A percentile compares a stretch with the other conserved stretches of the same genome.
Conservation (phyloP, 805 yeast species). For the Kodamaea hsintzibuensis region DNA sequence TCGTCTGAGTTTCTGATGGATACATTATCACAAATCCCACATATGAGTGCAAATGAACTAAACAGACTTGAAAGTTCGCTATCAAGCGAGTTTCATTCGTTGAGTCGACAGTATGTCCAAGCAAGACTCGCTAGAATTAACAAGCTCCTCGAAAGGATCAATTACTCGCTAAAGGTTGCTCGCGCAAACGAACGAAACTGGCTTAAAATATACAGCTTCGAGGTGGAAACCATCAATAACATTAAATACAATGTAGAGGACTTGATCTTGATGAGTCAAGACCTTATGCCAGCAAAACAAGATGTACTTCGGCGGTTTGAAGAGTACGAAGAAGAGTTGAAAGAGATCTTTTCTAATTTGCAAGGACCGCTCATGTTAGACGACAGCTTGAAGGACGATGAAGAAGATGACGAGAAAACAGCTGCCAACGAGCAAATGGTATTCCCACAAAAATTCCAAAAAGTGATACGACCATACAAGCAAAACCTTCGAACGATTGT, state of each 20-base stretch:
- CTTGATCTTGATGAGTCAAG: conserved; percentile 17
- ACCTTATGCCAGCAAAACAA: conserved; percentile 12
- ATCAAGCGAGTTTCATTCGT: conserved; percentile 23
- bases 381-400: conserved; percentile 19
- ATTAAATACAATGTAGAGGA: conserved; percentile 36
- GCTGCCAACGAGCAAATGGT: conserved; percentile 15
- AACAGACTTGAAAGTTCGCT: conserved; percentile 20
- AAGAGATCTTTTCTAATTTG: conserved; percentile 27
- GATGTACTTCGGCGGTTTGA: conserved; percentile 19
- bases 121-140: conserved; percentile 32
- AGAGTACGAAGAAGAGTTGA: conserved; percentile 34
- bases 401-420: conserved; percentile 4
- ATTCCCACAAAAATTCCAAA: conserved; percentile 22
- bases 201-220: conserved; percentile 33
- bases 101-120: conserved; percentile 26
- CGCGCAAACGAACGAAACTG: conserved; percentile 33
- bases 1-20: conserved; percentile 1
- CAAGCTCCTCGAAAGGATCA: conserved; percentile 24
- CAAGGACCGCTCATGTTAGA: conserved; percentile 40
- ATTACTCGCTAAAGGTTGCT: conserved; percentile 25
- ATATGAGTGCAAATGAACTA: conserved; percentile 25
- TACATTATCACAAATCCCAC: conserved; percentile 16
- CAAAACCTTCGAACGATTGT: conserved; percentile 24
- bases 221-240: conserved; percentile 34
- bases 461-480: conserved; percentile 22